phyloP scores from a whole-genome alignment of 345 rosid species.

The Passiflora organensis region DNA sequence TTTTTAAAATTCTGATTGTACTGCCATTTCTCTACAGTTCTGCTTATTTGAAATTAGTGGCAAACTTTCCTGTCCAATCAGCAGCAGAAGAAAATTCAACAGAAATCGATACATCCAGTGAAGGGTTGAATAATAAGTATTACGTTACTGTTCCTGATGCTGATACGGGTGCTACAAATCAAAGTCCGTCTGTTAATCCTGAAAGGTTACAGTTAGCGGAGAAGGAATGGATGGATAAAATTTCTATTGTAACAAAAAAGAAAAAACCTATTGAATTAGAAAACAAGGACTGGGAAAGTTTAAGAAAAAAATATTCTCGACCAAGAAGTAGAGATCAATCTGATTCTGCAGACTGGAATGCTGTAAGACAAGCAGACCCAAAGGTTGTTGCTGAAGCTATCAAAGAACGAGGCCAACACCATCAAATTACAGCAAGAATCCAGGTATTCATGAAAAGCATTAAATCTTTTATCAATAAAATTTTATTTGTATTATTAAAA shows the following conservation, averaged over 20 bases:
- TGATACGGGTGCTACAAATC: slow-evolving; percentile 20
- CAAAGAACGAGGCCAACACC: slow-evolving; percentile 47
- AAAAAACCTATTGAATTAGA: slow-evolving; percentile 10
- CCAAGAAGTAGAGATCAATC: slow-evolving; percentile 22
- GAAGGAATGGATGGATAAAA: background rate
- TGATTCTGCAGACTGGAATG: slow-evolving; percentile 65
- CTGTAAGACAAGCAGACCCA: slow-evolving; percentile 33
- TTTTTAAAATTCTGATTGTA: background rate
- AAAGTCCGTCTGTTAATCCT: background rate
- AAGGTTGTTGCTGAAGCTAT: slow-evolving; percentile 31
- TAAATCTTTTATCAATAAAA: background rate
- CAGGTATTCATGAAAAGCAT: slow-evolving; percentile 26
- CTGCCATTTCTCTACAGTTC: slow-evolving; percentile 31
- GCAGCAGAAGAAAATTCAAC: background rate
- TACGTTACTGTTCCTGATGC: background rate
- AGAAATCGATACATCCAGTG: background rate
- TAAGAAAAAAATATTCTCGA: slow-evolving; percentile 33
- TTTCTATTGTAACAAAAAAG: background rate
- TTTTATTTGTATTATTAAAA: background rate
- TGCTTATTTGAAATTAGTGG: slow-evolving; percentile 47
- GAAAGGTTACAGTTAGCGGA: too few species aligned
- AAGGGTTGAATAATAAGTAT: background rate
- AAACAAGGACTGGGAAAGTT: slow-evolving; percentile 36
- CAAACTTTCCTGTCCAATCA: slow-evolving; percentile 42
- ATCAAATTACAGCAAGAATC: slow-evolving; percentile 32